These are phyloP conservation scores for Irpex sp. DNA, from an alignment of 1,284 basidiomycete genomes.

Conservation along the genomic window DNA sequence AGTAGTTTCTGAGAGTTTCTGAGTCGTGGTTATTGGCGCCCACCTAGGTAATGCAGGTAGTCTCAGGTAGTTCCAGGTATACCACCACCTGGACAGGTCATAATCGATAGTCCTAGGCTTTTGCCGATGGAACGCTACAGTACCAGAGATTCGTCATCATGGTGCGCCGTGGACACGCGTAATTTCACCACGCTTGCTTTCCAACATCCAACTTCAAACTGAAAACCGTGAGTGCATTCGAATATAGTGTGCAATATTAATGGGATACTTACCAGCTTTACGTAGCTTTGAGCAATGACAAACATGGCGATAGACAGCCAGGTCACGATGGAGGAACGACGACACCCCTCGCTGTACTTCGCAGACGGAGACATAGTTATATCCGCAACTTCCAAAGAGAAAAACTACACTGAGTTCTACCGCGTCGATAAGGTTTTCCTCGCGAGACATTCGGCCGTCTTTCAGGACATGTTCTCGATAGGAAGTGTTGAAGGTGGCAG, in stretches of 20 bases:
- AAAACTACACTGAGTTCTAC: not conserved
- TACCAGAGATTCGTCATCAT: too few relatives aligned
- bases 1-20: too few relatives aligned
- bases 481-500: not conserved
- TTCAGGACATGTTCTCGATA: constrained; percentile 7
- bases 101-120: too few relatives aligned
- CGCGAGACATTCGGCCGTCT: constrained; percentile 4
- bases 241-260: not conserved
- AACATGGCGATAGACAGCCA: not conserved
- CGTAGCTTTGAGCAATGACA: not conserved
- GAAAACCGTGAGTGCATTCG: not conserved
- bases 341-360: constrained; percentile 7
- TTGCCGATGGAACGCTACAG: too few relatives aligned
- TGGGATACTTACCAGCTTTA: not conserved
- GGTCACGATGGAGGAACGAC: not conserved
- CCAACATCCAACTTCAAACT: too few relatives aligned
- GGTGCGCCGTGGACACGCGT: too few relatives aligned
- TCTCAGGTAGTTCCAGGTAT: too few relatives aligned
- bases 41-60: too few relatives aligned
- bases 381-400: not conserved
- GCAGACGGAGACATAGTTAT: constrained; percentile 9
- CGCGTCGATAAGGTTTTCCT: constrained; percentile 12
- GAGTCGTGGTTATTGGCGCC: too few relatives aligned
- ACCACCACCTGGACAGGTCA: too few relatives aligned
- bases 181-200: too few relatives aligned